Evolutionary conservation across 2,329 filamentous ascomycete species (phyloP), one percentile per base, ranked within the genome.

Genomic region (Xylaria sp.): DNA sequence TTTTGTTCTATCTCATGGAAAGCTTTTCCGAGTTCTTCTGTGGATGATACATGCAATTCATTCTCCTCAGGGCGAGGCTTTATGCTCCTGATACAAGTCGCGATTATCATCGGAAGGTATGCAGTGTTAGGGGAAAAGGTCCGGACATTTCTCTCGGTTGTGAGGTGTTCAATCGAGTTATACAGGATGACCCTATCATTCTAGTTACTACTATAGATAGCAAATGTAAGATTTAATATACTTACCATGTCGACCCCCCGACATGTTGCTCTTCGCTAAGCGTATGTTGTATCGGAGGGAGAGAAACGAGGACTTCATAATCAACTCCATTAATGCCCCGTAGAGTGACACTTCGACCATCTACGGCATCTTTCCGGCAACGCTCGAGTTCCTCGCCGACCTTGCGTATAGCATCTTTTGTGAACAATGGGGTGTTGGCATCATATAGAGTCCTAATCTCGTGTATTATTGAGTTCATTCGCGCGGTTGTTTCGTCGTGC

Each of bases 101-200:
- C 15, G 63, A 67, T 67, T 47, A 43, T 31, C 67, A 68, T 67
- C 19, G 67, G 65, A 40, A 66, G 65, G 48, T 68, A 64, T 27
- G 61, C 63, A 4, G 38, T 56, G 35, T 64, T 15, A 23, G 60
- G 48, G 35, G 37, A 8, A 23, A 62, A 66, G 8, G 31, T 25
- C 46, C 54, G 54, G 10, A 58, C 51, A 23, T 58, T 4, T 48
- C 19, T 27, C 54, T 15, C 35, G 46, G n/a, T 53, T 52, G 59
- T 68, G 27, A 68, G 54, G 37, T 13, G 38, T 37, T 19, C 44
- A 33, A 66, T 58, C 37, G 66, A 63, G 19, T 40, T 19, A 62
- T 68, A 68, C 3, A 0, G 4, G 54, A 68, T 66, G 5, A 11
- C 10, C 66, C 64, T 68, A 19, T 44, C 41, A 35, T 35, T 59